phyloP scores from a whole-genome alignment of 192 early-diverging fungal genomes.

The Mortierella claussenii region DNA sequence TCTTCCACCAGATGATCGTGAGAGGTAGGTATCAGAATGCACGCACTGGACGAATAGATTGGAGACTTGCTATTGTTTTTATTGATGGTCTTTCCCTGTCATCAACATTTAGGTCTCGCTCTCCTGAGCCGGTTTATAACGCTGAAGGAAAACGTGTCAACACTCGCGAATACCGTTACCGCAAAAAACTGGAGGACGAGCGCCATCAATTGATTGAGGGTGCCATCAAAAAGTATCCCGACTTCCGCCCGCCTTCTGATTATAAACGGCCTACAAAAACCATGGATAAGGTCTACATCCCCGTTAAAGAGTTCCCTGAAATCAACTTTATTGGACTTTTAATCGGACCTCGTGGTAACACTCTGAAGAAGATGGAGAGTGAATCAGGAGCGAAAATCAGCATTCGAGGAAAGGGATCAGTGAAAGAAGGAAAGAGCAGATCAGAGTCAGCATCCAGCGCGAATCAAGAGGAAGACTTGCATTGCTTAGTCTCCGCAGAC shows the following conservation, averaged over 20 bases:
- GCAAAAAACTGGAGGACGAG: slow-evolving; percentile 93
- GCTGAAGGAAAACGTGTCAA: slow-evolving; percentile 95
- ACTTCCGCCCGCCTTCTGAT: slow-evolving; percentile 91
- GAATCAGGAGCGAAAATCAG: slow-evolving; percentile 96
- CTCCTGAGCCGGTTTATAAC: slow-evolving; percentile 93
- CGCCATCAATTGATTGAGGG: slow-evolving; percentile 87
- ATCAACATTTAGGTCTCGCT: too few relatives aligned
- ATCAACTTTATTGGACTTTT: slow-evolving; percentile 98
- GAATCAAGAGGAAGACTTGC: slow-evolving; percentile 83
- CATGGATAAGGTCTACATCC: slow-evolving; percentile 95
- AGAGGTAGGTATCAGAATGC: slow-evolving; percentile 62
- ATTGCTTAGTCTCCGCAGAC: slow-evolving; percentile 92
- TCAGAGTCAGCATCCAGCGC: slow-evolving; percentile 60
- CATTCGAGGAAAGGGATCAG: slow-evolving; percentile 95
- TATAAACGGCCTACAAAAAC: slow-evolving; percentile 86
- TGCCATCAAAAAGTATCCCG: slow-evolving; percentile 77
- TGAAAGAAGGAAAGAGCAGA: slow-evolving; percentile 92
- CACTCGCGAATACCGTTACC: slow-evolving; percentile 92
- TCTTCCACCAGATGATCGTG: slow-evolving; percentile 80
- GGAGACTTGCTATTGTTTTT: too few relatives aligned
- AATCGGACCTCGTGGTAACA: slow-evolving; percentile 97
- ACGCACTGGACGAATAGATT: not conserved
- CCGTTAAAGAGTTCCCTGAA: slow-evolving; percentile 94
- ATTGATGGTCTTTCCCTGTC: too few relatives aligned
- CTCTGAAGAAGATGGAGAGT: slow-evolving; percentile 94